Conservation (phyloP, 495 filamentous ascomycete species). For the Penicillium riverlandense region DNA sequence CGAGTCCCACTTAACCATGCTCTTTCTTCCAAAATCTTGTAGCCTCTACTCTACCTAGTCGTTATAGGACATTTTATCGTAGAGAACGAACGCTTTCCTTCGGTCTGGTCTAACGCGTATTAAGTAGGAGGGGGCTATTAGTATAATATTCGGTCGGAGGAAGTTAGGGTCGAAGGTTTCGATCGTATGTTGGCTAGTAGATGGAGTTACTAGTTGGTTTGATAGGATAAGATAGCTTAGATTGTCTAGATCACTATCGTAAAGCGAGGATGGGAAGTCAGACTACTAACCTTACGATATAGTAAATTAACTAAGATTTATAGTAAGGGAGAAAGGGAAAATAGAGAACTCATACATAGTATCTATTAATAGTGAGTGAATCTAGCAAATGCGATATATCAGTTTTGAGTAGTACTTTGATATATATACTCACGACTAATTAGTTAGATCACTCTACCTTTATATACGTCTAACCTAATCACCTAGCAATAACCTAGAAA, state of each 20-base stretch:
- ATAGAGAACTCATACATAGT: neutral
- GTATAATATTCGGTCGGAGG: neutral
- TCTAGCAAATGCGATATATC: no score
- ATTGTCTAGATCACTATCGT: constrained; percentile 3
- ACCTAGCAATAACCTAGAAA: no score
- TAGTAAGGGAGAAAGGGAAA: neutral
- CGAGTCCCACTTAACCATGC: neutral
- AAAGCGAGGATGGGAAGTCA: constrained; percentile 4
- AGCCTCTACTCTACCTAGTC: constrained; percentile 5
- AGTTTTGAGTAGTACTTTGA: no score
- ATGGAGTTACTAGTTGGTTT: constrained; percentile 1
- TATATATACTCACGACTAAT: no score
- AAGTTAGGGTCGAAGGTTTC: no score
- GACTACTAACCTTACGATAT: constrained; percentile 5
- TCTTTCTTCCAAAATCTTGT: constrained; percentile 1
- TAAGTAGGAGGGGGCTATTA: neutral
- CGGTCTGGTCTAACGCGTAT: neutral
- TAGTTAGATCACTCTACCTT: no score
- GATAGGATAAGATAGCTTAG: neutral
- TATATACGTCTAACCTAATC: no score
- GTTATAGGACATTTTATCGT: constrained; percentile 1
- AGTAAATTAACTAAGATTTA: neutral
- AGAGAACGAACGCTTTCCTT: constrained; percentile 2
- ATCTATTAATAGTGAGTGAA: neutral
- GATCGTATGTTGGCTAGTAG: neutral